Base-by-base conservation (phyloP, 331 rosid genomes). In the Cydonia oblonga region DNA sequence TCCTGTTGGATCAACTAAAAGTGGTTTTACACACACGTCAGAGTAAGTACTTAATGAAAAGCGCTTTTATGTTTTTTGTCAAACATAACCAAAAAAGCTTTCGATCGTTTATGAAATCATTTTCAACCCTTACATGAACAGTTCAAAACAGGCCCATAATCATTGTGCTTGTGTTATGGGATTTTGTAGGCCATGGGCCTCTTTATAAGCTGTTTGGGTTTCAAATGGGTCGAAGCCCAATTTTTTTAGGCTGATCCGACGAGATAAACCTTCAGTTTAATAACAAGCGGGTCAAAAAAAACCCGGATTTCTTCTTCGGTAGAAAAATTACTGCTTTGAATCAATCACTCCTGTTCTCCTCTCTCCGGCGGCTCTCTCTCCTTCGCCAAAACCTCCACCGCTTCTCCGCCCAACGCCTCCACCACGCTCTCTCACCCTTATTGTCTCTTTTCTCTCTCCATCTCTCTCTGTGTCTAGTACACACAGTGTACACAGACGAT, bases 401-500 rank as follows among this genome's bases (percentile, higher is more conserved):
- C 56, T 49, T 5, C 56, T 49, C 56, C 20, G 56, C 56, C 56
- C 56, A 18, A 5, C 10, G 22, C 56, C 56, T 18, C 56, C 22
- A 18, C 9, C 56, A 18, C 9, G 4, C 10, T 18, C 22, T 49
- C 56, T 49, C 56, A 49, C 56, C 1, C 56, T 49, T 2, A 18
- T 7, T 24, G 11, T 13, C 11, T 12, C 12, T 22, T 18, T 29
- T 7, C 52, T 56, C 52, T 7, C 20, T 60, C 32, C 2, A 16
- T n/a, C 22, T 19, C 10, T 22, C 42, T 8, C 44, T 38, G 13
- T 2, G 25, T 9, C 14, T 30, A 35, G 5, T 18, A 3, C 69
- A 1, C 69, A 64, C 28, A 33, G 22, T 1, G 69, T 56, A 28
- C 52, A 22, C 59, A 62, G 82, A 82, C 66, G 90, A 69, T 83